Base-by-base conservation (phyloP, 345 rosid species). In the Gossypium mustelinum region DNA sequence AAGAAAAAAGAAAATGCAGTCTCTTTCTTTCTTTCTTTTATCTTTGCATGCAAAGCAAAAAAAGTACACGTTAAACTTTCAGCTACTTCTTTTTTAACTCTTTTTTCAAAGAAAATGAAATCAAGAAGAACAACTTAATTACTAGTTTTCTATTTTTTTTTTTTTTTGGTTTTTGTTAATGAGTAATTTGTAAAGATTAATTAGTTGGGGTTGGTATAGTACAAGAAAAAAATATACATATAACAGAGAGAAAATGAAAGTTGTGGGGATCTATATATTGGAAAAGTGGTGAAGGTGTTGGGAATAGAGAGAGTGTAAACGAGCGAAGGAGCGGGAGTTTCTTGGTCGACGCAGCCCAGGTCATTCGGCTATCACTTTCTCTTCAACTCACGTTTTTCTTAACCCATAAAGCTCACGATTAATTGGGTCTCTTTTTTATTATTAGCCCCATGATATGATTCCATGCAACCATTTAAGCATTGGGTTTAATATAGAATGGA, bases 311-410 rank as follows among this genome's bases (percentile, higher is more conserved):
- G 3, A 14, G 1, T 12, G 66, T 22, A 47, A 57, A 73, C 14
- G 75, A 57, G 68, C 7, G 75, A 73, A 58, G 16, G 66, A 58
- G 66, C 55, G 66, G 57, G 68, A 73, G 24, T 73, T 16, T 73
- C 75, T 73, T 73, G 75, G 67, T 73, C 75, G 18, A 44, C 67
- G 67, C 14, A 59, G 55, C 41, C 67, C 67, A 18, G 67, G 67
- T 73, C 75, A 43, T 44, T 73, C 67, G 55, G 43, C 55, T 57
- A 13, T 50, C 41, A 48, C 20, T 11, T 13, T 61, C 18, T 61
- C 66, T 16, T 27, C 6, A 6, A 13, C 39, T 20, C 29, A 45
- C 3, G 14, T 66, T 47, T 68, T 48, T 48, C 43, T 14, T 24
- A 48, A 48, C 14, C 52, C 25, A 45, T 22, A 7, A 61, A 41